phyloP scores from a whole-genome alignment of 805 yeast genomes.

The Metschnikowia gelsemii region DNA sequence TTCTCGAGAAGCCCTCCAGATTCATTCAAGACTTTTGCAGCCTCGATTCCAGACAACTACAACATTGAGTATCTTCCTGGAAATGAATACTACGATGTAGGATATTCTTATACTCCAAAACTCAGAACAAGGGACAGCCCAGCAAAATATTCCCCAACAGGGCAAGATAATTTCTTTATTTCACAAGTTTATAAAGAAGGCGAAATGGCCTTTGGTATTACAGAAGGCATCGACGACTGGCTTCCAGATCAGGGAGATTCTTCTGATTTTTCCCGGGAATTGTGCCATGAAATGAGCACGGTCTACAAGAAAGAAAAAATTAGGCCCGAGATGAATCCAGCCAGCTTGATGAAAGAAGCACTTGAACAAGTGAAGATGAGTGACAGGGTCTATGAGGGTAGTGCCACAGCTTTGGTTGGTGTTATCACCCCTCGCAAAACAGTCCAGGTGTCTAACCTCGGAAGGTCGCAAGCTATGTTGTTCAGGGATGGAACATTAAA shows the following conservation, averaged over 20 bases:
- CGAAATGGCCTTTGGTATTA: conserved; percentile 6
- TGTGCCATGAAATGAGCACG: conserved; percentile 1
- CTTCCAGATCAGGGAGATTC: neutral
- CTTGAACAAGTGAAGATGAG: neutral
- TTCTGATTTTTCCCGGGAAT: conserved; percentile 1
- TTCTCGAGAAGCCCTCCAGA: neutral
- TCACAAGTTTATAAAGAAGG: conserved; percentile 3
- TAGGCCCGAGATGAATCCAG: neutral
- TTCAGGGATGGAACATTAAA: conserved; percentile 2
- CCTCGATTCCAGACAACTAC: neutral
- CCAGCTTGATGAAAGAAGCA: conserved; percentile 2
- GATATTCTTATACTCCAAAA: conserved; percentile 1
- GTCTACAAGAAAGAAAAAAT: neutral
- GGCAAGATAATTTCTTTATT: conserved; percentile 4
- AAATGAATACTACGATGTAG: conserved; percentile 2
- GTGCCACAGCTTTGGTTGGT: conserved; percentile 3
- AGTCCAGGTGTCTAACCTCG: conserved; percentile 4
- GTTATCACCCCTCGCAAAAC: conserved; percentile 4
- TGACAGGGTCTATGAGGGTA: conserved; percentile 1
- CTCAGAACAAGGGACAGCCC: neutral
- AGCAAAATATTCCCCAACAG: neutral
- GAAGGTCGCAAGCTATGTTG: conserved; percentile 6
- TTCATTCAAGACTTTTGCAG: neutral
- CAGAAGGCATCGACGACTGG: conserved; percentile 4
- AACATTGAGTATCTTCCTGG: neutral